Base-by-base conservation (phyloP, 2,329 filamentous ascomycete genomes). In the Helotiales sp. region DNA sequence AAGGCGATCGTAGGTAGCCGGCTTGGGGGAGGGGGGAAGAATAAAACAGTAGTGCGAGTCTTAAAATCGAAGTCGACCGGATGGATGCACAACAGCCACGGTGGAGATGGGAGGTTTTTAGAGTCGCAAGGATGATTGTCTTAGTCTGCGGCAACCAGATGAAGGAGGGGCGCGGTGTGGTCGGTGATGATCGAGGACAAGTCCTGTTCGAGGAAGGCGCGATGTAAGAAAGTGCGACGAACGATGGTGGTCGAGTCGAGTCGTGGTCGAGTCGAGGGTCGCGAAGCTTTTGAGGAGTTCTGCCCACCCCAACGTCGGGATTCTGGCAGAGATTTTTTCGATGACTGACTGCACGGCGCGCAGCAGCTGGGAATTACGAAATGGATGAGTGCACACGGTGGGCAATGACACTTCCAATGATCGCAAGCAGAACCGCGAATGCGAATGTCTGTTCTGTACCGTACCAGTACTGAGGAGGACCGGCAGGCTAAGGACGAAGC, bases 101-200 rank as follows among this genome's bases (percentile, higher is more conserved):
- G 33, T 49, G n/a, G 52, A 53, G 42, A 34, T 42, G 52, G 40
- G 49, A 38, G 31, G 19, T 46, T 51, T 54, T 49, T 24, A 53
- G 36, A 54, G 25, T 27, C 48, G 60, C 63, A 61, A 65, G 63
- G 63, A 61, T 65, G 25, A 17, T 15, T 52, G 55, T 58, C 49
- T 58, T 63, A 61, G 59, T 55, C 25, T 58, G 59, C 57, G 57
- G 61, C 59, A 54, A 50, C 56, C 57, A 60, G 53, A 56, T 51
- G 42, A 51, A 57, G 42, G 54, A 54, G 60, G 30, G 46, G 27
- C 40, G 40, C 40, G 57, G 34, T n/a, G 55, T 46, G 42, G 17
- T 53, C 58, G n/a, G 57, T 54, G 17, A 34, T 31, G 19, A 15
- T 52, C 31, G 30, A 44, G 33, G 40, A 40, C 44, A 46, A 19